Evolutionary conservation across 1,284 basidiomycete genomes (phyloP), one percentile per base, ranked within the genome.

Genomic region (Pisolithus thermaeus): DNA sequence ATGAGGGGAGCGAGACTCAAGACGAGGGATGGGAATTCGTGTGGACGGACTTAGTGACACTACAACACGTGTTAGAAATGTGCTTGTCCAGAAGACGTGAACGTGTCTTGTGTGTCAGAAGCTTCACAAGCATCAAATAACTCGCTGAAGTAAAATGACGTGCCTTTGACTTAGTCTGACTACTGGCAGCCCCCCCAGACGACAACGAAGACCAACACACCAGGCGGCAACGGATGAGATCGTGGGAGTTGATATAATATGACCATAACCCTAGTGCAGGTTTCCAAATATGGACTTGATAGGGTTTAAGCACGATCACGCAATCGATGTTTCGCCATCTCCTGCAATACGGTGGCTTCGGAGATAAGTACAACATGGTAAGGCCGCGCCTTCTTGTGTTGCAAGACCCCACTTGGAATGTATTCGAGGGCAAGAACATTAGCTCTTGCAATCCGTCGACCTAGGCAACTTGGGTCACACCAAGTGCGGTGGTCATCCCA

Each of bases 61-160:
- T 35, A 47, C 30, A 52, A 55, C 54, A 55, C 51, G 51, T 55
- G 51, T 49, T 45, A 37, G 44, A 28, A 52, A 50, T 52, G 54
- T 40, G 51, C 41, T 39, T 32, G 53, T 41, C 39, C 39, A 48
- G 51, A 52, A 55, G 48, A 41, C 40, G 22, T 38, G 50, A 52
- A 52, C 47, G 52, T 48, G 47, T 51, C 12, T n/a, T 23, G 43
- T 27, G 25, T 20, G 44, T 44, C 36, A 43, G 37, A n/a, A 46
- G 37, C 37, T 40, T 36, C 35, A 45, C 47, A 47, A 20, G 30
- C 16, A 45, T 27, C 38, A 37, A 27, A 40, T 14, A 52, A 58
- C 60, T 61, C 51, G 59, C 61, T 54, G 52, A 53, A 40, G 47
- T 42, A 44, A 45, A 20, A 16, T 25, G 43, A 30, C 16, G 37